Conservation (phyloP, 2,329 filamentous ascomycete genomes). For the Aspergillus ruber region DNA sequence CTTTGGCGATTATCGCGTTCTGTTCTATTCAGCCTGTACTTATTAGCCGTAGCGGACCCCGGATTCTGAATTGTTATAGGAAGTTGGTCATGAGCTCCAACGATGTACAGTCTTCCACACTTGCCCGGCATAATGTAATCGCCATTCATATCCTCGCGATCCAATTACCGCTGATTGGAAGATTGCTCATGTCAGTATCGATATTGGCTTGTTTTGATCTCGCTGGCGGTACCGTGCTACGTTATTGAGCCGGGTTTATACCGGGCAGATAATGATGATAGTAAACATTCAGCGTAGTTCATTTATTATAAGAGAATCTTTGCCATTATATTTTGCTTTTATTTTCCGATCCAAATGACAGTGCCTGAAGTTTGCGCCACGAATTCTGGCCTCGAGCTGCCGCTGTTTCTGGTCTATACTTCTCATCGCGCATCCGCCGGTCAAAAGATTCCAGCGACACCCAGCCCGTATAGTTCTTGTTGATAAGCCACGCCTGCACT, state of each 20-base stretch:
- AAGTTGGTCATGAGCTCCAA: background rate
- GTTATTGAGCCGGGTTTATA: too few species aligned
- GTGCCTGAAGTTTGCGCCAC: slow-evolving; percentile 14
- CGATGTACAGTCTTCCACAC: background rate
- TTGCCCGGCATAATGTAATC: background rate
- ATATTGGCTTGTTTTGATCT: too few species aligned
- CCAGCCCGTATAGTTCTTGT: slow-evolving; percentile 25
- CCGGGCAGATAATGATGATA: too few species aligned
- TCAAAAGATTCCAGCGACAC: slow-evolving; percentile 30
- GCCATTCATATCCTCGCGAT: background rate
- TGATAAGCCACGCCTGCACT: slow-evolving; percentile 20
- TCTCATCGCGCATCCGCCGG: slow-evolving; percentile 18
- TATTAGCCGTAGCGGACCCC: background rate
- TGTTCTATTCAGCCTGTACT: background rate
- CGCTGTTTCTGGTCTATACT: slow-evolving; percentile 9
- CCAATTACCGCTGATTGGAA: background rate
- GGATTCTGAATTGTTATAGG: background rate
- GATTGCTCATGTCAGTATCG: too few species aligned
- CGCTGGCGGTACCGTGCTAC: too few species aligned
- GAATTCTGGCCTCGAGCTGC: slow-evolving; percentile 14
- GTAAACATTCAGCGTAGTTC: too few species aligned
- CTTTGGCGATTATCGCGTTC: background rate
- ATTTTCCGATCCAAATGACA: background rate
- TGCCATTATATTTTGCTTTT: too few species aligned
- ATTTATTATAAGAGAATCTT: too few species aligned